A percentile compares a stretch with the other conserved stretches of the same genome.
phyloP scores from a whole-genome alignment of 2,329 filamentous ascomycete species.

The Mycocentrospora acerina region DNA sequence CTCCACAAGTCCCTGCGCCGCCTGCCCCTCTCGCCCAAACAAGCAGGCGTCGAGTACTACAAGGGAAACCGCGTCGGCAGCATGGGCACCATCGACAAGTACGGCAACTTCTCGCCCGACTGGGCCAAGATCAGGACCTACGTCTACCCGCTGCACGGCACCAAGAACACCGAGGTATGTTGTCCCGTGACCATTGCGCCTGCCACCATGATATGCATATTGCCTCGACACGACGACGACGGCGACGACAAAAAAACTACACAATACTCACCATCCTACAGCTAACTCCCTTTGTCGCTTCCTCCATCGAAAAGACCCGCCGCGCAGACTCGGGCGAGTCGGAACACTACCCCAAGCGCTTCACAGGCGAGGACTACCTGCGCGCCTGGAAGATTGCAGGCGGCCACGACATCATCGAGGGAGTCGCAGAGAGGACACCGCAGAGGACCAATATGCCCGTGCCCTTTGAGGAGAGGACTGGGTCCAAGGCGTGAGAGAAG shows the following conservation, averaged over 20 bases:
- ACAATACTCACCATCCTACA: constrained; percentile 37
- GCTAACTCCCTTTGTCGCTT: constrained; percentile 79
- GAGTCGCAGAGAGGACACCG: background rate
- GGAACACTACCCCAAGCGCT: constrained; percentile 25
- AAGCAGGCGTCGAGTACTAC: constrained; percentile 92
- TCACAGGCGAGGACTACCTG: constrained; percentile 37
- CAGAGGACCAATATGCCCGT: constrained; percentile 21
- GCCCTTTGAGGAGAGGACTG: constrained; percentile 27
- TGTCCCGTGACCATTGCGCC: no score
- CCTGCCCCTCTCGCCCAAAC: constrained; percentile 84
- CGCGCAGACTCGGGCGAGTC: constrained; percentile 8
- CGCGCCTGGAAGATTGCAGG: constrained; percentile 36
- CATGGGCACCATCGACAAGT: constrained; percentile 81
- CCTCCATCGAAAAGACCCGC: constrained; percentile 52
- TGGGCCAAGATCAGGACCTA: constrained; percentile 89
- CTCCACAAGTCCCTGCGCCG: constrained; percentile 72
- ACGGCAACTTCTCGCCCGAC: constrained; percentile 82
- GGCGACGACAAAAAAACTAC: constrained; percentile 10
- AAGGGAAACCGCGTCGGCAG: constrained; percentile 90
- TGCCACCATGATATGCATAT: no score
- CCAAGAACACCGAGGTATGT: constrained; percentile 52
- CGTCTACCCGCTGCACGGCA: constrained; percentile 68
- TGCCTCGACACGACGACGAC: no score
- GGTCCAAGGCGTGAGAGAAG: constrained; percentile 14
- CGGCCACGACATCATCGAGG: constrained; percentile 29